Conservation (phyloP, 108 stramenopile species). For the Aureococcus anophagefferens region DNA sequence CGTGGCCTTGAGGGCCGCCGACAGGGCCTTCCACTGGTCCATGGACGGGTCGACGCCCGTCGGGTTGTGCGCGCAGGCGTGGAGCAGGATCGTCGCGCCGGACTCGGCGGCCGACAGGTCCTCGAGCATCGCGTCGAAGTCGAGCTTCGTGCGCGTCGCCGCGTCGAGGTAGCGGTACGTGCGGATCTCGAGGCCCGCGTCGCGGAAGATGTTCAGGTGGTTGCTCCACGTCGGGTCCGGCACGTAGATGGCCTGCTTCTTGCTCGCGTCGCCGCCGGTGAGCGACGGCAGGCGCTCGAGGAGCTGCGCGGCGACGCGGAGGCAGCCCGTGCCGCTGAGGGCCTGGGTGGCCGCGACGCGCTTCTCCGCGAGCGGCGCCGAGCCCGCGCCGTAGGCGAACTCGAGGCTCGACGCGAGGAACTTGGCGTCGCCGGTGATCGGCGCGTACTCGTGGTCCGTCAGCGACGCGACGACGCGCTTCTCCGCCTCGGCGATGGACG, state of each 20-base stretch:
- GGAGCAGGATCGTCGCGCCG: constrained; percentile 75
- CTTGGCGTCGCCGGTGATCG: constrained; percentile 74
- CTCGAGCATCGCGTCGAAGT: constrained; percentile 72
- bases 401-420: constrained; percentile 69
- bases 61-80: constrained; percentile 99
- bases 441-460: constrained; percentile 37
- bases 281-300: constrained; percentile 52
- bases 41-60: constrained; percentile 90
- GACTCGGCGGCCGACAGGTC: constrained; percentile 71
- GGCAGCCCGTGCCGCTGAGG: constrained; percentile 88
- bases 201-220: constrained; percentile 77
- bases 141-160: constrained; percentile 60
- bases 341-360: constrained; percentile 67
- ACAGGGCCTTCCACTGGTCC: constrained; percentile 75
- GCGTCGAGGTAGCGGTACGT: constrained; percentile 81
- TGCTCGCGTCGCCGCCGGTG: no score
- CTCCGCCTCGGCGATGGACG: constrained; percentile 79
- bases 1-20: constrained; percentile 1
- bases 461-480: constrained; percentile 38
- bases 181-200: constrained; percentile 71
- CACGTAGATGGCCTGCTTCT: constrained; percentile 59
- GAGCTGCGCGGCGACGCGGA: constrained; percentile 81
- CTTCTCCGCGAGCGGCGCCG: constrained; percentile 56
- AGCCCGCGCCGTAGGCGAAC: constrained; percentile 83
- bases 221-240: constrained; percentile 97